These are phyloP conservation scores for Pseudogymnoascus sp. DNA, from an alignment of 2,329 filamentous ascomycete species.

Conservation along the genomic window DNA sequence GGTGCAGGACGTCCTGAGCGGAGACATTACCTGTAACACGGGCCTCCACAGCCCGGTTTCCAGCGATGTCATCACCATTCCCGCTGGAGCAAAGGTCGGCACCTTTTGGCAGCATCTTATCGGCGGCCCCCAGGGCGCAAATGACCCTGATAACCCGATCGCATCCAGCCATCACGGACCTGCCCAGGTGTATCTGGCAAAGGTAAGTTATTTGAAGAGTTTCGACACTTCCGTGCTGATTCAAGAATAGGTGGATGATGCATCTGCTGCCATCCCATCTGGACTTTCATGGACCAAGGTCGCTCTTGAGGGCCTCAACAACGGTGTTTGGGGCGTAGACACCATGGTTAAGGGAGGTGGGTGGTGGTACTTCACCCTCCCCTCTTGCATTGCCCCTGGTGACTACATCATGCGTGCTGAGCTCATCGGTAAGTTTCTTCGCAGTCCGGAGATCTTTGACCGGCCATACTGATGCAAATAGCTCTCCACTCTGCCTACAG, in stretches of 20 bases:
- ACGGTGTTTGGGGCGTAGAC: slow-evolving; percentile 23
- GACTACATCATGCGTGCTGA: slow-evolving; percentile 50
- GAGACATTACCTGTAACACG: slow-evolving; percentile 41
- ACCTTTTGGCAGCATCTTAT: slow-evolving; percentile 45
- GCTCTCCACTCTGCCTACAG: slow-evolving; percentile 30
- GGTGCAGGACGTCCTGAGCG: slow-evolving; percentile 40
- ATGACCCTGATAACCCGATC: slow-evolving; percentile 42
- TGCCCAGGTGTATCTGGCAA: slow-evolving; percentile 38
- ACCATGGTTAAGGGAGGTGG: slow-evolving; percentile 29
- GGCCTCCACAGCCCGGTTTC: slow-evolving; percentile 31
- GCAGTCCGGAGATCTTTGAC: slow-evolving; percentile 40
- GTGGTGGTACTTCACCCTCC: slow-evolving; percentile 44
- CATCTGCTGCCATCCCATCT: slow-evolving; percentile 23
- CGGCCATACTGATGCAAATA: slow-evolving; percentile 23
- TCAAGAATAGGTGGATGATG: slow-evolving; percentile 31
- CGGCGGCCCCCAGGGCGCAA: slow-evolving; percentile 38
- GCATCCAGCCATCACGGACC: slow-evolving; percentile 40
- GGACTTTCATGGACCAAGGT: slow-evolving; percentile 39
- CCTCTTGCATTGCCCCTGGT: slow-evolving; percentile 44
- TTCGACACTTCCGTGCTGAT: neutral
- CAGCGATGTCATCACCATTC: slow-evolving; percentile 37
- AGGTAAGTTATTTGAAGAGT: slow-evolving; percentile 25
- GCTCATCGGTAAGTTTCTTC: slow-evolving; percentile 35
- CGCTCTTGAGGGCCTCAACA: slow-evolving; percentile 31
- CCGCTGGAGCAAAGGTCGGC: slow-evolving; percentile 42